Base-by-base conservation (phyloP, 2,329 filamentous ascomycete species). In the Botrytis cinerea region DNA sequence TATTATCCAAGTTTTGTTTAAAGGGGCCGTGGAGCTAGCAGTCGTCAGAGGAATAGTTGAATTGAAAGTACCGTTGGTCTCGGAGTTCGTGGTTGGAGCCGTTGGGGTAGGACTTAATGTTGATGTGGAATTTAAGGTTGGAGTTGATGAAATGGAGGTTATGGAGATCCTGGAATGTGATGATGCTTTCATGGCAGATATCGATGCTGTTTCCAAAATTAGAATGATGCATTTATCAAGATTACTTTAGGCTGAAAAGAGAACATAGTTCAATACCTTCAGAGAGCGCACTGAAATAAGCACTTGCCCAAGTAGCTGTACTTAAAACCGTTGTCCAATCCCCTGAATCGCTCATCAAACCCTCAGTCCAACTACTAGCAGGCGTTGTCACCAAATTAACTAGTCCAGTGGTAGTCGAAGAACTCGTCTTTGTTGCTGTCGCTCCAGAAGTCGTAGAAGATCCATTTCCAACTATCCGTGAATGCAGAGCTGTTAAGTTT, bases 1-100 rank as follows among this genome's bases (percentile, higher is more conserved):
- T 18, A 74, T 75, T n/a, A 80, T 75, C 78, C 78, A 79, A 2
- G 74, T 69, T n/a, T 70, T 73, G 43, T 71, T 77, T 12, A 78
- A 57, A 46, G 70, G 40, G 18, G 71, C 43, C 2, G 63, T 61
- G n/a, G 74, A 48, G 38, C 73, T 63, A 25, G 70, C 20, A 18
- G 38, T n/a, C 20, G 54, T 38, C 25, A 70, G n/a, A 20, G 71
- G n/a, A 22, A 71, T 25, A 32, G 64, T 71, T n/a, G 45, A 51
- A 16, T 25, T 67, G 5, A 20, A 51, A 40, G 67, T 71, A 20
- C 35, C 35, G 32, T n/a, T 48, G 22, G 54, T 46, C 9, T 66
- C 35, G 22, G 62, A 43, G 40, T 25, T 40, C 6, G 51, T 60
- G 6, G 45, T 60, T 38, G 32, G 16, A 4, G 45, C 48, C 38